Conservation (phyloP, 1,284 basidiomycete species). For the Schizophyllum commune region DNA sequence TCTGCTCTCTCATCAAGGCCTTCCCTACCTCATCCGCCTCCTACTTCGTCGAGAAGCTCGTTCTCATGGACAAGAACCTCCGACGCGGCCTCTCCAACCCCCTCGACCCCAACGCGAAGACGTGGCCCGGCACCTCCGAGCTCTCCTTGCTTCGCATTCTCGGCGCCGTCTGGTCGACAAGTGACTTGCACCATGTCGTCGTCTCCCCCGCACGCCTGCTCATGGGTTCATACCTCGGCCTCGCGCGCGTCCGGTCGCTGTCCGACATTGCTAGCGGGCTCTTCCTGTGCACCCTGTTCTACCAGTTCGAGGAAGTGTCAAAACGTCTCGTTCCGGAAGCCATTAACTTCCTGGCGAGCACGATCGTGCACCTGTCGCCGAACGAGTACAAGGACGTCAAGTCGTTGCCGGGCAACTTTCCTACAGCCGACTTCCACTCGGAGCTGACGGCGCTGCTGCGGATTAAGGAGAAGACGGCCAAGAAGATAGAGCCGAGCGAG, state of each 20-base stretch:
- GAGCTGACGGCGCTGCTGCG: conserved; percentile 32
- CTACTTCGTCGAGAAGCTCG: conserved; percentile 78
- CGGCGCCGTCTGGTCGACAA: conserved; percentile 87
- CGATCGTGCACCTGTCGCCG: conserved; percentile 69
- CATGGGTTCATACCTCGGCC: conserved; percentile 87
- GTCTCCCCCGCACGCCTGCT: conserved; percentile 81
- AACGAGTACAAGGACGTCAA: conserved; percentile 39
- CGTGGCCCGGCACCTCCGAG: conserved; percentile 86
- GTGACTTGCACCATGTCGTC: conserved; percentile 89
- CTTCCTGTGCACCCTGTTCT: conserved; percentile 81
- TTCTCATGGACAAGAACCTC: conserved; percentile 93
- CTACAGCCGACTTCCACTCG: conserved; percentile 65
- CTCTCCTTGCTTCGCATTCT: conserved; percentile 76
- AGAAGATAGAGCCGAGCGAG: conserved; percentile 33
- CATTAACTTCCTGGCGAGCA: conserved; percentile 73
- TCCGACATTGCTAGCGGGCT: conserved; percentile 79
- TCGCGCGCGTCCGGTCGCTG: conserved; percentile 73
- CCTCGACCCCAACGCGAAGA: conserved; percentile 57
- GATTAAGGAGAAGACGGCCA: conserved; percentile 34
- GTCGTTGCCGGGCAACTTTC: conserved; percentile 57
- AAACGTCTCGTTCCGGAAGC: conserved; percentile 89
- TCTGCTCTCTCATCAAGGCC: conserved; percentile 71
- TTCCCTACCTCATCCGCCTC: conserved; percentile 80
- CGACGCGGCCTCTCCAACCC: conserved; percentile 78
- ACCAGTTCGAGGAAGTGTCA: conserved; percentile 79